Percentiles rank a stretch among this genome's conserved stretches.
phyloP scores from a whole-genome alignment of 495 filamentous ascomycete genomes.

The Penicillium mononematosum region DNA sequence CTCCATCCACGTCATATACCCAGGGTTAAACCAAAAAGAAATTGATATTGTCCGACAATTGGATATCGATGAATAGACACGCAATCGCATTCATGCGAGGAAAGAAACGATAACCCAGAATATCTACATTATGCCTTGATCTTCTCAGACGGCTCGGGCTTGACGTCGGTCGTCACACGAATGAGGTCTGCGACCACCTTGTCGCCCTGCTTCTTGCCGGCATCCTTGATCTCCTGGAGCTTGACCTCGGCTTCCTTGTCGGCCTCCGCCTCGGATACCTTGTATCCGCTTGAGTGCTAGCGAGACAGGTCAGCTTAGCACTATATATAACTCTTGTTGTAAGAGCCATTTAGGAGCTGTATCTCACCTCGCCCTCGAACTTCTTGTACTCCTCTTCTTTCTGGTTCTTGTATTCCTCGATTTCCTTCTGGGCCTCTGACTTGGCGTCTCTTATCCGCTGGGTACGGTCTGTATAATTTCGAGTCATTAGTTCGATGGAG shows the following conservation, averaged over 20 bases:
- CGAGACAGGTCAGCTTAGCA: neutral
- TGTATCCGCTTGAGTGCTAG: slow-evolving; percentile 83
- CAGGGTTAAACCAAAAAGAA: slow-evolving; percentile 15
- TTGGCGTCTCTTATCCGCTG: slow-evolving; percentile 95
- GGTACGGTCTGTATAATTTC: slow-evolving; percentile 75
- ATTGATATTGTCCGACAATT: slow-evolving; percentile 26
- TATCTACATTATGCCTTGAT: slow-evolving; percentile 42
- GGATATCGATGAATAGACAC: slow-evolving; percentile 33
- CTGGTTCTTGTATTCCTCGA: slow-evolving; percentile 85
- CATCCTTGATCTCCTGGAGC: slow-evolving; percentile 75
- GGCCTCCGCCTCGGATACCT: slow-evolving; percentile 82
- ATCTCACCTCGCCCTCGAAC: slow-evolving; percentile 82
- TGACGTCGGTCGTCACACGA: slow-evolving; percentile 73
- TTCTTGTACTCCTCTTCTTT: slow-evolving; percentile 96
- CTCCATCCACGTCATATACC: neutral
- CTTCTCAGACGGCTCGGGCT: slow-evolving; percentile 65
- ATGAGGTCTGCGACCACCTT: slow-evolving; percentile 81
- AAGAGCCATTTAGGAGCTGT: neutral
- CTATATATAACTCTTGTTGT: neutral
- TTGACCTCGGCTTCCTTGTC: slow-evolving; percentile 76
- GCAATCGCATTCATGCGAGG: slow-evolving; percentile 24
- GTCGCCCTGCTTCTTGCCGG: slow-evolving; percentile 72
- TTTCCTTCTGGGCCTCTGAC: slow-evolving; percentile 94
- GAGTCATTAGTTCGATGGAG: slow-evolving; percentile 12
- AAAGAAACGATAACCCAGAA: slow-evolving; percentile 22